phyloP scores from a whole-genome alignment of 2,329 filamentous ascomycete genomes.

The Mycosphaerella arachidis region DNA sequence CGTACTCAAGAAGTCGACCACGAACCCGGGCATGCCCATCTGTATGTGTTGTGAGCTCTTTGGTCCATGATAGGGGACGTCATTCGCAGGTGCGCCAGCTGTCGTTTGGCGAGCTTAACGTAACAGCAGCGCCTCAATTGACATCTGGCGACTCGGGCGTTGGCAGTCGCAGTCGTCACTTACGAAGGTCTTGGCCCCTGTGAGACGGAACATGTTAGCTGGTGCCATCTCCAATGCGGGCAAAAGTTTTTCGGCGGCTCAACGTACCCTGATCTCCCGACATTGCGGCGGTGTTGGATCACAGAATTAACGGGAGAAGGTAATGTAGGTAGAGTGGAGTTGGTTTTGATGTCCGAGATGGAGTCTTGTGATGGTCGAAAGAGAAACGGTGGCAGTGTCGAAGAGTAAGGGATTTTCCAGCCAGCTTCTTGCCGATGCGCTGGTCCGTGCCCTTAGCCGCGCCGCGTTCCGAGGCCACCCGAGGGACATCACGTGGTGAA shows the following conservation, averaged over 20 bases:
- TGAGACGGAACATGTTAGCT: not conserved
- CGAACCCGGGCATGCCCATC: conserved; percentile 60
- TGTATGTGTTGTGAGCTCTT: conserved; percentile 6
- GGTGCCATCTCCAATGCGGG: not conserved
- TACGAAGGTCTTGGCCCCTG: conserved; percentile 4
- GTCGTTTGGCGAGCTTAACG: not conserved
- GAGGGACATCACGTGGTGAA: too few relatives aligned
- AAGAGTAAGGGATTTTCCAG: not conserved
- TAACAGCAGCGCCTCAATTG: not conserved
- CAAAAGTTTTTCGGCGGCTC: conserved; percentile 1
- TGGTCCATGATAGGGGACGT: not conserved
- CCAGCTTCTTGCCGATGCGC: not conserved
- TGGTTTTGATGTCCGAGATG: conserved; percentile 2
- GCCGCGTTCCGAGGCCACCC: too few relatives aligned
- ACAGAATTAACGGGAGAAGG: conserved; percentile 7
- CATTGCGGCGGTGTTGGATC: conserved; percentile 24
- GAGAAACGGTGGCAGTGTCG: not conserved
- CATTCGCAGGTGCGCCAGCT: conserved; percentile 2
- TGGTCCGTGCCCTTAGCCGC: too few relatives aligned
- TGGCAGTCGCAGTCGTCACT: not conserved
- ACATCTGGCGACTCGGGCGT: not conserved
- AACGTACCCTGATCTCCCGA: conserved; percentile 19
- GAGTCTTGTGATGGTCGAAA: not conserved
- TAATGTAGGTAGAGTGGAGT: conserved; percentile 8
- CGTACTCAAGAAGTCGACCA: conserved; percentile 99